Base-by-base conservation (phyloP, 2,329 filamentous ascomycete genomes). In the Lasiodiplodia gonubiensis region DNA sequence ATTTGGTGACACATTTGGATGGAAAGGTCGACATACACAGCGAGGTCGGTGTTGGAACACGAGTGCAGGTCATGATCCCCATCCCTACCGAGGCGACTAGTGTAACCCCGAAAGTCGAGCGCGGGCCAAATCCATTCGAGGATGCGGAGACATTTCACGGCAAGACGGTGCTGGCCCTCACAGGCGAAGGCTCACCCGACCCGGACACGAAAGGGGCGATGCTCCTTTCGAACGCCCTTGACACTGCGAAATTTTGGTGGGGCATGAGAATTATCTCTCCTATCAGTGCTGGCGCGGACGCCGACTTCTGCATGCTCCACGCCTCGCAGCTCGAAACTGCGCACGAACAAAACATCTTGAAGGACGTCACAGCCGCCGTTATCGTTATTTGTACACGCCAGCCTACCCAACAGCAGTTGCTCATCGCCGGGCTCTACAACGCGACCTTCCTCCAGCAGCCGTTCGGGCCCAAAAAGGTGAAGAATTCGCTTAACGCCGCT, bases 21-120 rank as follows among this genome's bases (percentile, higher is more conserved):
- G 78, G 78, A 18, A 74, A 74, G n/a, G 74, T 80, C 11, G 75
- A 79, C 57, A 74, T 80, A 5, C 70, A 73, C 25, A 79, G 77
- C 39, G 71, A 74, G 51, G 75, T 75, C 61, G 75, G 74, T 35
- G 69, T 74, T 10, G 78, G 78, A n/a, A 80, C 78, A 0, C 78
- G 77, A 51, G 76, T 79, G 59, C 37, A 52, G 16, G 64, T 66
- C 7, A 80, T 77, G 23, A 39, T 70, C 5, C 39, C 51, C 5
- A 16, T 68, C 12, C 4, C 71, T 88, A 1, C 80, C 81, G 8
- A 71, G 86, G 4, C 42, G 27, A 23, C 25, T 11, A 21, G 57
- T 16, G 6, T 16, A 23, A 39, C 37, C 6, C 49, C 35, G 21
- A 37, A 49, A 25, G 2, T 39, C 33, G 57, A 25, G n/a, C 48